Evolutionary conservation across 768 basidiomycete species (phyloP), one percentile per base, ranked within the genome.

Genomic region (Mycena galopus): DNA sequence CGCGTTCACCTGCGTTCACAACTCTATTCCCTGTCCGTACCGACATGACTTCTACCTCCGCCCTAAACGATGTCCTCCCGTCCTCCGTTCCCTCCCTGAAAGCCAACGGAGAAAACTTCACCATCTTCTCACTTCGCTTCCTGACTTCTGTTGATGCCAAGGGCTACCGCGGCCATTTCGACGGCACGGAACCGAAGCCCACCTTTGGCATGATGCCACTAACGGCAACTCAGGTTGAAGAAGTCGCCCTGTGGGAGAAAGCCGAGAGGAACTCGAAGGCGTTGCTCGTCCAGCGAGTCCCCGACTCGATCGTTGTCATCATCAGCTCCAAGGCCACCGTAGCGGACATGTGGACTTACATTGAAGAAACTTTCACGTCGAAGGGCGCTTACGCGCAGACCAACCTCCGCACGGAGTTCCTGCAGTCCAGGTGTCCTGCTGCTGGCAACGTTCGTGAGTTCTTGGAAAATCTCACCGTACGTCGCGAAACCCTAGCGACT

Each of bases 381-480:
- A 51, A 51, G 25, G 50, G 50, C n/a, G 50, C 50, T 5, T 51
- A 51, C 11, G 25, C 25, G 23, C 50, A 51, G 25, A 27, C 50
- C 50, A 51, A 51, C 25, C 50, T 62, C 47, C 60, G 44, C 6
- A 9, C 29, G 17, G 27, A 62, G 29, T 62, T 79, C 76, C n/a
- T 66, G 47, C 65, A 57, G 55, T 66, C 65, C 12, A 66, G 57
- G 39, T 57, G 65, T 19, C 37, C 65, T 4, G 39, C 25, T 17
- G 25, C 8, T 16, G 63, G 61, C 9, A 67, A 76, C 27, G 73
- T 74, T 10, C 47, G 56, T 3, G 61, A 71, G 68, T 74, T 74
- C 67, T 57, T 73, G 2, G 44, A 59, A 4, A 35, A 51, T 14
- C 63, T 73, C 12, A 62, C 55, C 1, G 42, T 51, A 29, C 32